phyloP scores from a whole-genome alignment of 768 basidiomycete genomes.

The Botryobasidium botryosum region DNA sequence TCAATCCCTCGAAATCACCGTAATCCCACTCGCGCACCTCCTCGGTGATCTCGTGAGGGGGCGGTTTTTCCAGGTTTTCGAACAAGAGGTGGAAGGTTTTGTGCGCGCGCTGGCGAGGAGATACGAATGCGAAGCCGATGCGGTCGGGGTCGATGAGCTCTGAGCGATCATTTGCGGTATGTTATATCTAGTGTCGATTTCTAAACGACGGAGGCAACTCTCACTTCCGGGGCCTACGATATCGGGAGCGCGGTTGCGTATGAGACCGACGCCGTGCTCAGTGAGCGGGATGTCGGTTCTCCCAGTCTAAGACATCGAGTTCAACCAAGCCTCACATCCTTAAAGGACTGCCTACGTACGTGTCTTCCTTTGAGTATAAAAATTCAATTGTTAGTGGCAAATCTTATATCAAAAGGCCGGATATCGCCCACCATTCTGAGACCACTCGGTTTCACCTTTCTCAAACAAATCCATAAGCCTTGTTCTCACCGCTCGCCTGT shows the following conservation, averaged over 20 bases:
- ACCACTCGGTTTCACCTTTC: conserved; percentile 92
- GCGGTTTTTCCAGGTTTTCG: conserved; percentile 18
- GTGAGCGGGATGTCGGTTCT: conserved; percentile 80
- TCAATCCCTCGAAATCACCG: conserved; percentile 76
- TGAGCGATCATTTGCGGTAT: conserved; percentile 16
- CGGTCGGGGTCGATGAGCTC: conserved; percentile 66
- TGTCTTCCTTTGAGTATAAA: conserved; percentile 12
- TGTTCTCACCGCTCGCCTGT: background rate
- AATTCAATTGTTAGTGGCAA: background rate
- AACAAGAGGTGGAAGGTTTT: conserved; percentile 76
- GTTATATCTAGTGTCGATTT: background rate
- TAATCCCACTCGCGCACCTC: conserved; percentile 65
- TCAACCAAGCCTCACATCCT: background rate
- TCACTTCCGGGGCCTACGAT: conserved; percentile 66
- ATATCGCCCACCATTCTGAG: conserved; percentile 46
- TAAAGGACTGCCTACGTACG: conserved; percentile 7
- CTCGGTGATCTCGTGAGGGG: conserved; percentile 31
- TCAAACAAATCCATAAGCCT: background rate
- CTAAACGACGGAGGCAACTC: conserved; percentile 15
- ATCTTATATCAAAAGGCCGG: background rate
- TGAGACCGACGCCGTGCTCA: conserved; percentile 48
- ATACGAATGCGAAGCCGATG: conserved; percentile 58
- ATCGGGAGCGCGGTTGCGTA: conserved; percentile 41
- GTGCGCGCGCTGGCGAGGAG: conserved; percentile 76
- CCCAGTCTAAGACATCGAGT: conserved; percentile 44